Evolutionary conservation across 2,329 filamentous ascomycete species (phyloP), one percentile per base, ranked within the genome.

Genomic region (Samsoniella hepiali): DNA sequence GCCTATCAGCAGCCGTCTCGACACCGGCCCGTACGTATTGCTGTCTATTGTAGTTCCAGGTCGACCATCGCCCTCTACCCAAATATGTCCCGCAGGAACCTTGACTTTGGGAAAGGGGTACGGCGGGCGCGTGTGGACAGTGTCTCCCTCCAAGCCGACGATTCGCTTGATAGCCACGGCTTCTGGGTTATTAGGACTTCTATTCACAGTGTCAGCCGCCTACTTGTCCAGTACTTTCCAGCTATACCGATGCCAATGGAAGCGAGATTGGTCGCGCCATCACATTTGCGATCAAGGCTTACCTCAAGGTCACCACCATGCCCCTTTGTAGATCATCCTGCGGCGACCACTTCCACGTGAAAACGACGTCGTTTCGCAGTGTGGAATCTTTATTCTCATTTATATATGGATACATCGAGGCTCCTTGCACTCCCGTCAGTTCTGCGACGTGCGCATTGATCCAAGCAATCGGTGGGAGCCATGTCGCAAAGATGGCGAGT

Each of bases 31-130:
- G 75, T 96, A 97, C 13, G 87, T 87, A 76, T 97, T 96, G 75
- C 93, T 97, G 77, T 99, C 95, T 65, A 88, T 75, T 62, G 86
- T 91, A 69, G 85, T 84, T 58, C 84, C 82, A 69, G 85, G 84
- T 70, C 84, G 84, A 13, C 90, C 92, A 73, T 99, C 95, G 1
- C 95, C 95, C 74, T 98, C 94, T 1, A 99, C 87, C 95, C 95
- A 99, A 34, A 98, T 83, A 78, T 98, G 93, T 22, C 92, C 92
- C 66, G 83, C 83, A 5, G 93, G 94, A 29, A 99, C 85, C 66
- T 83, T 82, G 53, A 90, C 79, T 9, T 75, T 81, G 1, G 78
- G 69, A 17, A 81, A 74, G 9, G 85, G 82, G 72, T 87, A 89
- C 22, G 87, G 87, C 60, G 79, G 75, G 63, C 84, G 82, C 47